Conservation (phyloP, 768 basidiomycete species). For the Leccinum rimulosum region DNA sequence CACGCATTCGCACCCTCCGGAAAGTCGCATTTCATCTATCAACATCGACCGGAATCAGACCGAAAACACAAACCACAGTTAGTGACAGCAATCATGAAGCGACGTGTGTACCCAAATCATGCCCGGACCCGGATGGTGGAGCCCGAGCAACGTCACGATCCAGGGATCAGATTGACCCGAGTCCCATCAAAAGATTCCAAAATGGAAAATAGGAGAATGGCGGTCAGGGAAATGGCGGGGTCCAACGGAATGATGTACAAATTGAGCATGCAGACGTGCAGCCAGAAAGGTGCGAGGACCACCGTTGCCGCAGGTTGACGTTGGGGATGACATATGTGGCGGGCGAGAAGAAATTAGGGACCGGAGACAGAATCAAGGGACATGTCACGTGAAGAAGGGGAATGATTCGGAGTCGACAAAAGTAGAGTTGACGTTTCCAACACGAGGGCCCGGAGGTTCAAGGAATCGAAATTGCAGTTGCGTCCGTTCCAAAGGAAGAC, state of each 20-base stretch:
- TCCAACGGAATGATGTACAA: slow-evolving; percentile 5
- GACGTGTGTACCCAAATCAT: background rate
- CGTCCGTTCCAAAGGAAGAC: slow-evolving; percentile 12
- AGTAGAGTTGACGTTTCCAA: slow-evolving; percentile 4
- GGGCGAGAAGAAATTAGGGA: background rate
- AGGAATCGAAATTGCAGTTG: slow-evolving; percentile 23
- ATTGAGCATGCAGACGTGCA: background rate
- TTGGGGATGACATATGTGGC: background rate
- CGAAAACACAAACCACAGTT: slow-evolving; percentile 13
- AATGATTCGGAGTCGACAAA: slow-evolving; percentile 5
- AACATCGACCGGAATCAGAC: slow-evolving; percentile 9
- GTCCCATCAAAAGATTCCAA: slow-evolving; percentile 10
- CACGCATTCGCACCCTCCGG: slow-evolving; percentile 72
- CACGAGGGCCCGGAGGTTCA: slow-evolving; percentile 31
- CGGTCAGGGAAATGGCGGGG: slow-evolving; percentile 2
- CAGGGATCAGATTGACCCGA: slow-evolving; percentile 4
- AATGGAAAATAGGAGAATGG: slow-evolving; percentile 9
- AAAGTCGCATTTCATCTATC: slow-evolving; percentile 86
- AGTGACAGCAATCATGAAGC: slow-evolving; percentile 4
- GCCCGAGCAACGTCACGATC: slow-evolving; percentile 8
- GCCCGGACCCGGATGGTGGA: background rate
- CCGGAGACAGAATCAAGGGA: background rate
- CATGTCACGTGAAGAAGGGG: background rate
- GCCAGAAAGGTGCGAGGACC: slow-evolving; percentile 1
- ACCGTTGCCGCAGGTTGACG: slow-evolving; percentile 6